A percentile compares a stretch with the other conserved stretches of the same genome.
Evolutionary conservation across 441 rosid species (phyloP).

Genomic region (Gossypium schwendimanii): DNA sequence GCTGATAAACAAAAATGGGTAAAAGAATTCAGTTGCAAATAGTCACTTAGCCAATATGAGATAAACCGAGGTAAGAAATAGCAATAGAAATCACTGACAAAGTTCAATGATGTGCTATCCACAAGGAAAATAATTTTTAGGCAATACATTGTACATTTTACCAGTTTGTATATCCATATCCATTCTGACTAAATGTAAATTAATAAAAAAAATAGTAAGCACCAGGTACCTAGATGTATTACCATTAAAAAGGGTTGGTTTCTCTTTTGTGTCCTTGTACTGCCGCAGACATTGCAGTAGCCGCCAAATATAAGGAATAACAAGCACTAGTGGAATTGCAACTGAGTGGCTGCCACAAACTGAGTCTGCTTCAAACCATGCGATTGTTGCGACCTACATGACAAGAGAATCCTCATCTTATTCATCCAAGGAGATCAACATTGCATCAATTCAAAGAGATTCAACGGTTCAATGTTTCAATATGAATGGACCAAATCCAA

Average conservation of each 20-base stretch:
- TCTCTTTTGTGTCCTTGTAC: conserved; percentile 67
- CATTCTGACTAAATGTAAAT: not conserved
- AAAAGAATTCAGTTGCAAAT: not conserved
- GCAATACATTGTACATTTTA: not conserved
- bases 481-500: not conserved
- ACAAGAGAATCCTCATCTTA: conserved; percentile 18
- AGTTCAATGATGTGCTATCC: not conserved
- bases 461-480: not conserved
- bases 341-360: conserved; percentile 72
- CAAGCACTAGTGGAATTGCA: conserved; percentile 67
- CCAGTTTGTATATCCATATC: not conserved
- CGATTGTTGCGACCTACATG: conserved; percentile 65
- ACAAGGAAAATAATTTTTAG: not conserved
- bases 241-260: conserved; percentile 60
- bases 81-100: not conserved
- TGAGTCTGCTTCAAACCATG: conserved; percentile 80
- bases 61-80: not conserved
- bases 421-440: not conserved
- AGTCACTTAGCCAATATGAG: not conserved
- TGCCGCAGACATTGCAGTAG: conserved; percentile 68
- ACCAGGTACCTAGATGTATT: not conserved
- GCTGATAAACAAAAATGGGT: not conserved
- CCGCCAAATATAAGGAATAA: conserved; percentile 61
- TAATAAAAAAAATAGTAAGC: not conserved
- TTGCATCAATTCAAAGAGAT: not conserved